A percentile compares a stretch with the other conserved stretches of the same genome.
Evolutionary conservation across 371 early-diverging fungal species (phyloP).

Genomic region (Mortierella sp.): DNA sequence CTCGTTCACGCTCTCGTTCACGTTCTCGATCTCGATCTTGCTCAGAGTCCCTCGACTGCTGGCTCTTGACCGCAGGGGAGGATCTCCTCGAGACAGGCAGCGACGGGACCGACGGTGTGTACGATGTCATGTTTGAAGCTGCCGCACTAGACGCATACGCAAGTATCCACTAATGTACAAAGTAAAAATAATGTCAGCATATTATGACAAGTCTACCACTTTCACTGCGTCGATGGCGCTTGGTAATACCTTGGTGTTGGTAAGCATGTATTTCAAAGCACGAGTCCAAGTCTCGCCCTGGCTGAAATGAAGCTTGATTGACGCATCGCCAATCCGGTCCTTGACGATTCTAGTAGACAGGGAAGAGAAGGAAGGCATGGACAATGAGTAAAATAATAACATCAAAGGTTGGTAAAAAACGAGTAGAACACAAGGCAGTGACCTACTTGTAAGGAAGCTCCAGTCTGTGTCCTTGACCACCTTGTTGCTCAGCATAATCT

Average conservation of each 20-base stretch:
- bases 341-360: constrained; percentile 77
- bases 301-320: constrained; percentile 89
- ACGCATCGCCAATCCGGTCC: constrained; percentile 90
- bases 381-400: background rate
- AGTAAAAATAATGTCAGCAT: background rate
- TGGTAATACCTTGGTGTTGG: constrained; percentile 79
- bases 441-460: constrained; percentile 84
- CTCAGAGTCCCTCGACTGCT: constrained; percentile 2
- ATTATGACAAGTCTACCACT: background rate
- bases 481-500: constrained; percentile 82
- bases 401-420: background rate
- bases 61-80: constrained; percentile 29
- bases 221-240: constrained; percentile 54
- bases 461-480: constrained; percentile 79
- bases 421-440: background rate
- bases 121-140: constrained; percentile 50
- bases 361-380: background rate
- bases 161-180: constrained; percentile 47
- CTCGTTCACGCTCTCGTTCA: background rate
- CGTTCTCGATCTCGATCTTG: constrained; percentile 7
- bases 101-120: constrained; percentile 52
- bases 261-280: constrained; percentile 91
- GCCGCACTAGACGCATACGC: constrained; percentile 54
- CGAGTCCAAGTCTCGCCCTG: constrained; percentile 94
- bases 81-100: constrained; percentile 50